Percentiles rank a stretch among this genome's conserved stretches.
Conservation (phyloP, 2,329 filamentous ascomycete genomes). For the Fusarium avenaceum region DNA sequence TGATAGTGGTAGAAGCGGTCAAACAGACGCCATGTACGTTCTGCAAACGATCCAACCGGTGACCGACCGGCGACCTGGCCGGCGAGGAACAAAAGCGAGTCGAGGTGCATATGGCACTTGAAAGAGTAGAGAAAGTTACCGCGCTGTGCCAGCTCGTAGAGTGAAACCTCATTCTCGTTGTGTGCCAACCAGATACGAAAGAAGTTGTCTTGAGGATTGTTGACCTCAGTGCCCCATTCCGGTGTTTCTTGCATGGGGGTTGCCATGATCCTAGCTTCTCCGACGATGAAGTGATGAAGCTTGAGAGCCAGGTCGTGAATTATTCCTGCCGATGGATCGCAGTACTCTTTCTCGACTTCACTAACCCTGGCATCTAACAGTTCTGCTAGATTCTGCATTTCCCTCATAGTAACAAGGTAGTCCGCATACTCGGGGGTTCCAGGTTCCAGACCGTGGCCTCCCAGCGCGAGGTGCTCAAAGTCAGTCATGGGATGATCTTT, state of each 20-base stretch:
- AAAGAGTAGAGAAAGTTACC: background rate
- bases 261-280: conserved; percentile 2
- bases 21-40: conserved; percentile 13
- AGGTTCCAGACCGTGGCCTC: background rate
- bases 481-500: background rate
- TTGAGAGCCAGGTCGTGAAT: background rate
- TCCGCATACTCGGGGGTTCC: conserved; percentile 2
- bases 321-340: conserved; percentile 7
- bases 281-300: background rate
- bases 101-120: conserved; percentile 3
- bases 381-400: background rate
- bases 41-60: conserved; percentile 4
- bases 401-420: background rate
- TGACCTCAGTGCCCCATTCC: conserved; percentile 18
- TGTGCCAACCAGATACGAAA: conserved; percentile 18
- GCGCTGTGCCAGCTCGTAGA: background rate
- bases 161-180: background rate
- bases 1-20: conserved; percentile 4
- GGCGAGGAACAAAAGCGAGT: conserved; percentile 12
- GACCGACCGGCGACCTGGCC: background rate
- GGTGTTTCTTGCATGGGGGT: conserved; percentile 7
- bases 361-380: background rate
- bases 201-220: conserved; percentile 11
- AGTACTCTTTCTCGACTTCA: conserved; percentile 1
- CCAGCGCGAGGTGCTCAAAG: conserved; percentile 15